Evolutionary conservation across 768 basidiomycete genomes (phyloP), one percentile per base, ranked within the genome.

Genomic region (Auricularia sp.): DNA sequence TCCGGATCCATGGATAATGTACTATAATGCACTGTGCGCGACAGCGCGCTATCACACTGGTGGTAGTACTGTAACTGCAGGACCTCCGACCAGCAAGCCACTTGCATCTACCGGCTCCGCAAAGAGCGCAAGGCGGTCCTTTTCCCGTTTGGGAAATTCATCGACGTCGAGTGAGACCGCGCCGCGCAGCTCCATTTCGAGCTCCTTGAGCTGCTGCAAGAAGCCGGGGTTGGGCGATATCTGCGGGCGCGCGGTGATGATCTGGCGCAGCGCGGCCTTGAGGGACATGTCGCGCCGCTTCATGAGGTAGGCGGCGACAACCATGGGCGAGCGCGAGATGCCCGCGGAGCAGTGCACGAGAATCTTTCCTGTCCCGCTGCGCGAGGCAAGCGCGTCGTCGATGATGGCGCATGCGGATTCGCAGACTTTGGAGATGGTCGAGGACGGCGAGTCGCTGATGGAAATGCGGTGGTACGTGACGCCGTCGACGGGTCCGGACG

Each of bases 331-430:
- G n/a, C 80, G 77, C 3, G 79, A 81, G 7, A 81, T 74, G 12
- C 73, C 80, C 1, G 79, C 80, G 1, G 72, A 73, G 68, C 80
- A 81, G 64, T 81, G 80, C 0, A 81, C 75, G 5, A 81, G 72
- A 42, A 81, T 75, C 62, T 67, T 73, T 43, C 77, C 76, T 21
- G 61, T 68, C 7, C 70, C 72, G 18, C 72, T 60, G 10, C 43
- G 35, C 14, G 62, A 62, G 35, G 58, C 35, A 21, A 69, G 56
- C 10, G 68, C 70, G 64, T 35, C 61, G 34, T 76, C 70, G 66
- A 78, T 78, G 35, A 77, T 71, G 5, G 67, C 62, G 56, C 65
- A 66, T 11, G 78, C 77, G 1, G 68, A 61, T n/a, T 73, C 68
- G 11, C 66, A 61, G 59, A 73, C 68, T 7, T 72, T 65, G 6